These are phyloP conservation scores for Ensete glaucum DNA, from an alignment of 176 grass and related monocot genomes.

Conservation along the genomic window DNA sequence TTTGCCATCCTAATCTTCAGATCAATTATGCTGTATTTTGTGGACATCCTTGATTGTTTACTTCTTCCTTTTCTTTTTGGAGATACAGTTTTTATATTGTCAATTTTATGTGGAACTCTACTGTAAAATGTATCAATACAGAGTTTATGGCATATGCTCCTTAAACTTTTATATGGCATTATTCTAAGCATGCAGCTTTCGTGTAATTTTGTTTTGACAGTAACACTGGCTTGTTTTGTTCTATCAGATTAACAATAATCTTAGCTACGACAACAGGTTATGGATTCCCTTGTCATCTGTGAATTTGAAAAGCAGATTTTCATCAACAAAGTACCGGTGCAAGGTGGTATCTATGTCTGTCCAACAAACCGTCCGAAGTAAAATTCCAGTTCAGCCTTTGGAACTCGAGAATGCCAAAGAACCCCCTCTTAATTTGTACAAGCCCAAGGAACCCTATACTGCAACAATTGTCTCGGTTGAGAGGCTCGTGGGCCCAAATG, in stretches of 20 bases:
- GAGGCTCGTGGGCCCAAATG: slow-evolving; percentile 76
- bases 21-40: neutral
- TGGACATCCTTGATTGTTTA: neutral
- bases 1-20: too few species aligned
- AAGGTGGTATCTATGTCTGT: slow-evolving; percentile 54
- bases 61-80: neutral
- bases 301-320: slow-evolving; percentile 30
- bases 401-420: slow-evolving; percentile 61
- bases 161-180: neutral
- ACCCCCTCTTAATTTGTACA: slow-evolving; percentile 69
- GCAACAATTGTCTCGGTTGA: slow-evolving; percentile 67
- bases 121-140: neutral
- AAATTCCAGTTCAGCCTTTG: slow-evolving; percentile 52
- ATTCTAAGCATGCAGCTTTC: neutral
- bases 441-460: slow-evolving; percentile 63
- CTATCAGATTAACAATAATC: slow-evolving; percentile 40
- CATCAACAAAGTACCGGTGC: slow-evolving; percentile 25
- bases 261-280: slow-evolving; percentile 36
- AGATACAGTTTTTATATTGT: too few species aligned
- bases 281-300: slow-evolving; percentile 21
- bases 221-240: neutral
- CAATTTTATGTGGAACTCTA: too few species aligned
- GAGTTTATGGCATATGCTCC: neutral
- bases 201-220: neutral
- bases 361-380: slow-evolving; percentile 52